phyloP scores from a whole-genome alignment of 331 rosid genomes.

The Rosa hybrid region DNA sequence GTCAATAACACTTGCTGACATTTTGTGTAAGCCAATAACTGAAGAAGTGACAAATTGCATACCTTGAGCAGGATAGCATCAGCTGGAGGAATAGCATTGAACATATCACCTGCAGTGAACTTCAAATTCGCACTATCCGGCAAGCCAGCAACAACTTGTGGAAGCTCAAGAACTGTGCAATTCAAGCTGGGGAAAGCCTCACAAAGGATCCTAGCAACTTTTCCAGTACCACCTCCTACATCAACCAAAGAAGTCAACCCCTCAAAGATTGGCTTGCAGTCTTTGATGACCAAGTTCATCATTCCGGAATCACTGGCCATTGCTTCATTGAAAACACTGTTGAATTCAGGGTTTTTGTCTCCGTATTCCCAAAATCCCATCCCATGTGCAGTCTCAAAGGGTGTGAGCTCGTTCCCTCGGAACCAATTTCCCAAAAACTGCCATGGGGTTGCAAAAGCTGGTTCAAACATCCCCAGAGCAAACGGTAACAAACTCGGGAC shows the following conservation, averaged over 20 bases:
- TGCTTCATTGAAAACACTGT: slow-evolving; percentile 32
- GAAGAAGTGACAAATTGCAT: background rate
- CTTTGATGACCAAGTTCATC: slow-evolving; percentile 41
- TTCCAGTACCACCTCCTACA: slow-evolving; percentile 51
- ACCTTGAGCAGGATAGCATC: slow-evolving; percentile 55
- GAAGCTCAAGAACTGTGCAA: slow-evolving; percentile 54
- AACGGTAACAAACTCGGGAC: slow-evolving; percentile 22
- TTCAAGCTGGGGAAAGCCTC: slow-evolving; percentile 49
- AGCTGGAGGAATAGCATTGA: slow-evolving; percentile 47
- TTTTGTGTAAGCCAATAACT: background rate
- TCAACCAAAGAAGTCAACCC: slow-evolving; percentile 44
- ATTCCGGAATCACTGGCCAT: slow-evolving; percentile 49
- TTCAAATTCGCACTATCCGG: slow-evolving; percentile 34
- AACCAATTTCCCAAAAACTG: slow-evolving; percentile 47
- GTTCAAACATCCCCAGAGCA: slow-evolving; percentile 34
- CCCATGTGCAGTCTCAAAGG: slow-evolving; percentile 41
- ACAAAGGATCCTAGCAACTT: slow-evolving; percentile 27
- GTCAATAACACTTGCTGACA: background rate
- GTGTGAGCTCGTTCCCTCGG: slow-evolving; percentile 18
- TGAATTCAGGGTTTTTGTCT: slow-evolving; percentile 6
- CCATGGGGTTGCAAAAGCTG: slow-evolving; percentile 14
- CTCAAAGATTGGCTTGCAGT: slow-evolving; percentile 40
- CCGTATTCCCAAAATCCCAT: slow-evolving; percentile 37
- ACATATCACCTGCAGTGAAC: slow-evolving; percentile 60
- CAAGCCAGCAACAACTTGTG: slow-evolving; percentile 41